Base-by-base conservation (phyloP, 352 stramenopile species). In the Pythium aphanidermatum region DNA sequence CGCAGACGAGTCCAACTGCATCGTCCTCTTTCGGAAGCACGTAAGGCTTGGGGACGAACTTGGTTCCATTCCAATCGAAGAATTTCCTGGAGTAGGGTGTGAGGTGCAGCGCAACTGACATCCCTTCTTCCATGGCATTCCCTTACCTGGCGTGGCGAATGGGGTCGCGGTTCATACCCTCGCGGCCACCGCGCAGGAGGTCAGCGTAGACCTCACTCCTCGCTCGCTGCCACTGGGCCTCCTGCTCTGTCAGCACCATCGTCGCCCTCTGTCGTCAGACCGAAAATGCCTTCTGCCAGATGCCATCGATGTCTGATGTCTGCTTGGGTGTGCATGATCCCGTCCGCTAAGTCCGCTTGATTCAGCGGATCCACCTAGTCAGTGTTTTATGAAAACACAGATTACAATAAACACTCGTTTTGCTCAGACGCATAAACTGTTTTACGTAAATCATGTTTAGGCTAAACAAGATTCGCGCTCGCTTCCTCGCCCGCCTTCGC, bases 11-110 rank as follows among this genome's bases (percentile, higher is more conserved):
- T 2, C 54, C 62, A 2, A 86, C 67, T 3, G 52, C 55, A 37
- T 86, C 71, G 23, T 61, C 62, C 13, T 73, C 58, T 2, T 17
- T 68, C 0, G 62, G 57, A 20, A 86, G 63, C n/a, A 47, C 37
- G 48, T 83, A 84, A 26, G 63, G 60, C 60, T 76, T 74, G 24
- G 67, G 68, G 19, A 57, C 44, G 35, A 83, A 72, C 28, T 65
- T 62, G 28, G 5, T 20, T 7, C 69, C 70, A 2, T 46, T 20
- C 25, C 35, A 50, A 2, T 42, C 12, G 43, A 63, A 63, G 43
- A 48, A 58, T 33, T 45, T 21, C 6, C 55, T 63, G 31, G 5
- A 26, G 10, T 28, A n/a, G 12, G 20, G 16, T 44, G 31, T 14
- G n/a, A 32, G 21, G 17, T 21, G 2, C 2, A 26, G 35, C 35